Evolutionary conservation across 2,329 filamentous ascomycete species (phyloP).

Genomic region (Colletotrichum liriopes): DNA sequence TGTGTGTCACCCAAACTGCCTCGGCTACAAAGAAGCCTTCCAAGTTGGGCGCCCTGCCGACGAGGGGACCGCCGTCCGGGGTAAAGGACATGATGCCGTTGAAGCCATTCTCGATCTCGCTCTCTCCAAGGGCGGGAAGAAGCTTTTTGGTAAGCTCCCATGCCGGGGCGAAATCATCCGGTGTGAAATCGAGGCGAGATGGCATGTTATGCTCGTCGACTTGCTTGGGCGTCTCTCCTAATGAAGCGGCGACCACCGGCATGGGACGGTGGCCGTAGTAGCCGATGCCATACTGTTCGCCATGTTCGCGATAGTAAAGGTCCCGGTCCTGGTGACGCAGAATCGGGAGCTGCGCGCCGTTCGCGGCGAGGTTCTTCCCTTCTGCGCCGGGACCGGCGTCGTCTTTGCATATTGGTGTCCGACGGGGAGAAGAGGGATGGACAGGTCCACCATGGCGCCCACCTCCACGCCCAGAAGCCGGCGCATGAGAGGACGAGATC

Average conservation of each 20-base stretch:
- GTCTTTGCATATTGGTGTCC: slow-evolving; percentile 78
- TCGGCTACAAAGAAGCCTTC: slow-evolving; percentile 77
- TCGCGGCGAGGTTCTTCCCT: slow-evolving; percentile 55
- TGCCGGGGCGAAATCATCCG: slow-evolving; percentile 72
- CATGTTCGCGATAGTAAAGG: slow-evolving; percentile 77
- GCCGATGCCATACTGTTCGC: slow-evolving; percentile 74
- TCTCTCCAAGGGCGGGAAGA: slow-evolving; percentile 66
- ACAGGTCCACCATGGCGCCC: slow-evolving; percentile 72
- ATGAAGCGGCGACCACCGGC: slow-evolving; percentile 68
- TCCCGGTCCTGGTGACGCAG: slow-evolving; percentile 75
- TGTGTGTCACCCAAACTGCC: slow-evolving; percentile 78
- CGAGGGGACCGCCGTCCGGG: slow-evolving; percentile 73
- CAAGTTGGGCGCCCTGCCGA: slow-evolving; percentile 71
- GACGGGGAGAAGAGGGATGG: slow-evolving; percentile 72
- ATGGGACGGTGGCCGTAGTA: slow-evolving; percentile 76
- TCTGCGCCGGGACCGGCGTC: slow-evolving; percentile 63
- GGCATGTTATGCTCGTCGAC: slow-evolving; percentile 75
- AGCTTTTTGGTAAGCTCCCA: slow-evolving; percentile 71
- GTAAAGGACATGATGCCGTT: slow-evolving; percentile 79
- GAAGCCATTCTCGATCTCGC: slow-evolving; percentile 72
- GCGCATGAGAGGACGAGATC: slow-evolving; percentile 76
- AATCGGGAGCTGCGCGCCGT: slow-evolving; percentile 71
- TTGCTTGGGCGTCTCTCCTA: slow-evolving; percentile 67
- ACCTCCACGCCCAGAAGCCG: slow-evolving; percentile 77
- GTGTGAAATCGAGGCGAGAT: slow-evolving; percentile 72